These are phyloP conservation scores for Corymbia calophylla DNA, from an alignment of 441 rosid species.

Conservation along the genomic window DNA sequence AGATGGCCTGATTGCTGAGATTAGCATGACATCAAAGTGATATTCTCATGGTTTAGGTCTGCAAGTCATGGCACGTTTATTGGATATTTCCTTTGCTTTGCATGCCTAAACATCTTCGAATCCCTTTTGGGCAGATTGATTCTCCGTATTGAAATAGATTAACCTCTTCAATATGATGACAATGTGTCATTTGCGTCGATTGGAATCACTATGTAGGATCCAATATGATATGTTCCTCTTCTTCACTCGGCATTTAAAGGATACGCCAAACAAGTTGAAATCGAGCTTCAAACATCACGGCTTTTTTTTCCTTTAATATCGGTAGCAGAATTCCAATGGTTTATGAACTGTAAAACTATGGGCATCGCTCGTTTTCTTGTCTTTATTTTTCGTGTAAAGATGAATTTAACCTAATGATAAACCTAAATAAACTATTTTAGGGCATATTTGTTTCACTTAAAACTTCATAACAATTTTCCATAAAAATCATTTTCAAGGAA, in stretches of 20 bases:
- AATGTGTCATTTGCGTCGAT: fast-evolving
- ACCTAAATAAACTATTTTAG: background rate
- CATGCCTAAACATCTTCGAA: background rate
- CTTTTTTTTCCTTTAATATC: too few species aligned
- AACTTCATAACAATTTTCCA: background rate
- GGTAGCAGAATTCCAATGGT: background rate
- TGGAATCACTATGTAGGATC: too few species aligned
- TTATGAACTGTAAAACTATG: background rate
- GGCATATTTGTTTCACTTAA: background rate
- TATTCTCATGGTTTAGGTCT: background rate
- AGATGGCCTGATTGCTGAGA: background rate
- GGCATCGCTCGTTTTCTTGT: fast-evolving
- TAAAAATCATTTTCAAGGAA: background rate
- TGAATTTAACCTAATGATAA: background rate
- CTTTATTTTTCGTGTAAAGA: background rate
- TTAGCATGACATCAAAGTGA: background rate
- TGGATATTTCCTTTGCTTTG: background rate
- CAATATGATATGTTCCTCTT: background rate
- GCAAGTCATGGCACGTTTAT: background rate
- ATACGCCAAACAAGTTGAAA: too few species aligned
- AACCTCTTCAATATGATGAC: background rate
- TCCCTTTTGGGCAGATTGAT: fast-evolving
- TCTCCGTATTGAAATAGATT: too few species aligned
- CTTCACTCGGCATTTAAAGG: background rate
- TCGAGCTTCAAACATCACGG: too few species aligned